These are phyloP conservation scores for Mycena galericulata DNA, from an alignment of 768 basidiomycete species.

Conservation along the genomic window DNA sequence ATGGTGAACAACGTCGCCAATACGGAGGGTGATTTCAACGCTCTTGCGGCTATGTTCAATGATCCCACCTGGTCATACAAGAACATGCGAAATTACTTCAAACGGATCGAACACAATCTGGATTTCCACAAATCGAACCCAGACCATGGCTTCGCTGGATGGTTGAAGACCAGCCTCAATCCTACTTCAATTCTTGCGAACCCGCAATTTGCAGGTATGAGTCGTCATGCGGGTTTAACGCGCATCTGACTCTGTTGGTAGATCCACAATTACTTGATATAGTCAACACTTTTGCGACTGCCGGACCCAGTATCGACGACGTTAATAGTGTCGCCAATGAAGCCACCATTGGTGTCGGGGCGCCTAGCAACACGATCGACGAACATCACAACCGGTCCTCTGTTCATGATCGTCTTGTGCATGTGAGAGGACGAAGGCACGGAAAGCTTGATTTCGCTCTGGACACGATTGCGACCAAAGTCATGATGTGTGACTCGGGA, in stretches of 20 bases:
- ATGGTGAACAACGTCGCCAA: slow-evolving; percentile 45
- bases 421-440: slow-evolving; percentile 25
- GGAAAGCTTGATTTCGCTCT: slow-evolving; percentile 36
- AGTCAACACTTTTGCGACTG: slow-evolving; percentile 29
- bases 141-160: slow-evolving; percentile 47
- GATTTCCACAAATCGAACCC: slow-evolving; percentile 32
- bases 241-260: slow-evolving; percentile 16
- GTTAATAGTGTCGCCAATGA: slow-evolving; percentile 40
- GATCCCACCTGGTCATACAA: slow-evolving; percentile 43
- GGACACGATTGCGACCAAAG: slow-evolving; percentile 44
- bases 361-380: slow-evolving; percentile 39
- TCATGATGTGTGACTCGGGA: slow-evolving; percentile 36
- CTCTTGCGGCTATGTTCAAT: slow-evolving; percentile 40
- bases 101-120: slow-evolving; percentile 42
- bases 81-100: slow-evolving; percentile 48
- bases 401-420: slow-evolving; percentile 39
- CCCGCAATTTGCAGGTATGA: slow-evolving; percentile 40
- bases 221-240: not conserved
- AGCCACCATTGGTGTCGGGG: slow-evolving; percentile 35
- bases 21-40: slow-evolving; percentile 42
- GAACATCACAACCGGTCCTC: slow-evolving; percentile 42
- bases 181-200: slow-evolving; percentile 36
- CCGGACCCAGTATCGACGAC: slow-evolving; percentile 38
- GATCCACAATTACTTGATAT: slow-evolving; percentile 42
- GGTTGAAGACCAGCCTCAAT: slow-evolving; percentile 45